phyloP scores from a whole-genome alignment of 805 yeast genomes.

The Starmerella vaccinii region DNA sequence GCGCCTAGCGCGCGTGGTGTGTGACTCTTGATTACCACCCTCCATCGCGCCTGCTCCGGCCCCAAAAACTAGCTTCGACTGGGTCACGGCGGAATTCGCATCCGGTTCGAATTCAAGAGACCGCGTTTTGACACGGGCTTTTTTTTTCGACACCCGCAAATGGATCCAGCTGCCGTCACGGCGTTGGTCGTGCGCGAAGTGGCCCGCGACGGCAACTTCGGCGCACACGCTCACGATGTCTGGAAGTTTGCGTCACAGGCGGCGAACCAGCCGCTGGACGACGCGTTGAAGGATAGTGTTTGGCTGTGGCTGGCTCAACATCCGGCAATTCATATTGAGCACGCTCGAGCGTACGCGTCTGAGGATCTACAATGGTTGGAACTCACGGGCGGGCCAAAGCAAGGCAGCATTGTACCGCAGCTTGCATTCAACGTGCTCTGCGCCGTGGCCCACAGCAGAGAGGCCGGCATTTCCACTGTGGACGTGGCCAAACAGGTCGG shows the following conservation, averaged over 20 bases:
- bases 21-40: no score
- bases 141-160: background rate
- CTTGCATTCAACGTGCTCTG: slow-evolving; percentile 34
- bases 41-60: no score
- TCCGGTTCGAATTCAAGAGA: slow-evolving; percentile 3
- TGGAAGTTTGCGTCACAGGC: background rate
- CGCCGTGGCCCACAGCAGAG: slow-evolving; percentile 34
- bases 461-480: slow-evolving; percentile 31
- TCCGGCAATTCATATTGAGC: slow-evolving; percentile 12
- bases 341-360: slow-evolving; percentile 25
- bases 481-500: slow-evolving; percentile 32
- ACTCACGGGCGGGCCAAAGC: slow-evolving; percentile 30
- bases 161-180: slow-evolving; percentile 6
- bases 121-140: background rate
- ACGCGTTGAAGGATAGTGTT: slow-evolving; percentile 12
- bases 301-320: slow-evolving; percentile 19
- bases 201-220: slow-evolving; percentile 1
- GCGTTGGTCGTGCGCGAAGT: slow-evolving; percentile 5
- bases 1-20: no score
- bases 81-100: background rate
- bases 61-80: no score
- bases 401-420: slow-evolving; percentile 29
- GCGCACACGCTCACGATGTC: slow-evolving; percentile 1
- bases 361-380: slow-evolving; percentile 32
- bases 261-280: slow-evolving; percentile 14